Evolutionary conservation across 2,329 filamentous ascomycete species (phyloP).

Genomic region (Colletotrichum filicis): DNA sequence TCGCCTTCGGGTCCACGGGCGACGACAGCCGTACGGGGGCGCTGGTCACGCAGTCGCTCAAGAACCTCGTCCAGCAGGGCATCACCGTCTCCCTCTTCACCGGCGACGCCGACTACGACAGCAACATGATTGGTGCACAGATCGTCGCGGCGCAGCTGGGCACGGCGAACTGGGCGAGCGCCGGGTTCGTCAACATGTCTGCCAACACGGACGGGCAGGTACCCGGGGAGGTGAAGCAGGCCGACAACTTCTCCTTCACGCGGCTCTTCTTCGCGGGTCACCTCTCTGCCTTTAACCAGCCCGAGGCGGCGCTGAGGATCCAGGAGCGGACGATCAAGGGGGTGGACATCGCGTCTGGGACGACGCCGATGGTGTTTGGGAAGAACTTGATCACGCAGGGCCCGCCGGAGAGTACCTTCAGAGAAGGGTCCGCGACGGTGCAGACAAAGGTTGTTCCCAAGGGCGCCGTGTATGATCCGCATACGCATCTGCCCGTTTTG

Average conservation of each 20-base stretch:
- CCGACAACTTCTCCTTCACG: slow-evolving; percentile 12
- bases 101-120: slow-evolving; percentile 26
- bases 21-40: slow-evolving; percentile 23
- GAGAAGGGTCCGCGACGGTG: slow-evolving; percentile 4
- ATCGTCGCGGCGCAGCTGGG: slow-evolving; percentile 3
- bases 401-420: not conserved
- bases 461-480: not conserved
- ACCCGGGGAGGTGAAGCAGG: slow-evolving; percentile 21
- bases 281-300: slow-evolving; percentile 14
- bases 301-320: slow-evolving; percentile 16
- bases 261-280: slow-evolving; percentile 22
- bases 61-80: not conserved
- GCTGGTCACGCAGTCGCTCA: not conserved
- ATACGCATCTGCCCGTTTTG: slow-evolving; percentile 12
- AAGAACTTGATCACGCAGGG: slow-evolving; percentile 3
- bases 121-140: slow-evolving; percentile 19
- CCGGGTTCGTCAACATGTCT: slow-evolving; percentile 20
- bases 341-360: slow-evolving; percentile 20
- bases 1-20: slow-evolving; percentile 6
- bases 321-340: slow-evolving; percentile 15
- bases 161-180: slow-evolving; percentile 1
- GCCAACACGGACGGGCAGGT: slow-evolving; percentile 23
- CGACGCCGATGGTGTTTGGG: slow-evolving; percentile 9
- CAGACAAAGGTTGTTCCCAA: not conserved
- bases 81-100: slow-evolving; percentile 21